Evolutionary conservation across 768 basidiomycete genomes (phyloP).

Genomic region (Calocera cornea): DNA sequence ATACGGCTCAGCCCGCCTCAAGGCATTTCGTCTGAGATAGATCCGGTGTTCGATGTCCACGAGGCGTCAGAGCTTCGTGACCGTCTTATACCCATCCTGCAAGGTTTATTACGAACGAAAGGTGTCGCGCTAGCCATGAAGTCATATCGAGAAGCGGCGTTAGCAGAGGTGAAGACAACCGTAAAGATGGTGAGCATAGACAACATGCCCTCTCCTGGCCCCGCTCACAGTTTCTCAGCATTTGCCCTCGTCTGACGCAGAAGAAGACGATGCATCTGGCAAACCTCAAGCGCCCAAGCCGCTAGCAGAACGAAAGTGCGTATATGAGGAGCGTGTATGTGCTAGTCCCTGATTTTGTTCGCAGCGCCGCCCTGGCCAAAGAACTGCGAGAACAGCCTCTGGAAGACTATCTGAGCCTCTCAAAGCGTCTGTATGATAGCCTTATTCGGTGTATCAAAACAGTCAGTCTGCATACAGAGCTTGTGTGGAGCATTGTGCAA

Average conservation of each 20-base stretch:
- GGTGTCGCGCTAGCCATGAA: conserved; percentile 53
- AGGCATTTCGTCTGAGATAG: conserved; percentile 14
- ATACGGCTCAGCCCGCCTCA: conserved; percentile 19
- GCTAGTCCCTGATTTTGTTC: not conserved
- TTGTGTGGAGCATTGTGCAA: conserved; percentile 28
- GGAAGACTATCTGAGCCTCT: conserved; percentile 47
- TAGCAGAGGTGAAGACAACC: conserved; percentile 44
- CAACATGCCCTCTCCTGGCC: not conserved
- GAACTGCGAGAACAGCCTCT: conserved; percentile 57
- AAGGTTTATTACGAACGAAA: conserved; percentile 61
- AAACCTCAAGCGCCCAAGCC: conserved; percentile 21
- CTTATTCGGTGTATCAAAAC: conserved; percentile 56
- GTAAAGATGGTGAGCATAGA: conserved; percentile 42
- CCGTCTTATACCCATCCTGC: conserved; percentile 53
- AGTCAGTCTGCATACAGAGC: conserved; percentile 43
- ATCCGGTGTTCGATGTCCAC: conserved; percentile 11
- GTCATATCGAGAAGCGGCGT: conserved; percentile 57
- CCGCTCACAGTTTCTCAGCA: conserved; percentile 28
- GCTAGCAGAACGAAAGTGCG: conserved; percentile 16
- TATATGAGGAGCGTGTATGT: not conserved
- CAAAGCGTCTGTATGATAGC: conserved; percentile 45
- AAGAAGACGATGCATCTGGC: conserved; percentile 38
- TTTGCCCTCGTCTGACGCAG: conserved; percentile 42
- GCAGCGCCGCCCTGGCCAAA: conserved; percentile 36
- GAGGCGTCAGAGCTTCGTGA: conserved; percentile 34